Evolutionary conservation across 352 stramenopile species (phyloP).

Genomic region (Globisporangium rhizosaccharum): DNA sequence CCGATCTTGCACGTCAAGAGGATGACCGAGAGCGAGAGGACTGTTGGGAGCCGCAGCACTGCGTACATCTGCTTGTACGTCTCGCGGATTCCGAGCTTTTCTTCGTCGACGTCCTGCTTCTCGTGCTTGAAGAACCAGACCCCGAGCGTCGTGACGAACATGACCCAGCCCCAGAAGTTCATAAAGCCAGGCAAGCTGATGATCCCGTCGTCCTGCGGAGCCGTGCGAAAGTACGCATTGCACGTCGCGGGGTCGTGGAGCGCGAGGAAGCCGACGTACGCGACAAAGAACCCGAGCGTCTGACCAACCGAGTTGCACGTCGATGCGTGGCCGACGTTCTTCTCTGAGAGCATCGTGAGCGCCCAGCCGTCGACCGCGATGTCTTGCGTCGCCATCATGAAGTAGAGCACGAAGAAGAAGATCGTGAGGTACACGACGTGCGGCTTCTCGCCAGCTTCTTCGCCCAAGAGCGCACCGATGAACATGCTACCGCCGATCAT

Average conservation of each 20-base stretch:
- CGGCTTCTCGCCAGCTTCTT: slow-evolving; percentile 68
- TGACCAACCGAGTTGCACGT: slow-evolving; percentile 96
- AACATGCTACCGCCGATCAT: slow-evolving; percentile 91
- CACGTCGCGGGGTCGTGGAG: slow-evolving; percentile 93
- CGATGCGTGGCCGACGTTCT: slow-evolving; percentile 95
- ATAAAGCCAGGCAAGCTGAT: slow-evolving; percentile 89
- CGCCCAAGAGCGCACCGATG: slow-evolving; percentile 84
- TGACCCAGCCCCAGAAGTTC: slow-evolving; percentile 91
- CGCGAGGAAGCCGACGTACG: slow-evolving; percentile 98
- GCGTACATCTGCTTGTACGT: slow-evolving; percentile 90
- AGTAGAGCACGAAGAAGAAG: slow-evolving; percentile 98
- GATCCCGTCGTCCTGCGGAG: slow-evolving; percentile 64
- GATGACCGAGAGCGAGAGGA: slow-evolving; percentile 83
- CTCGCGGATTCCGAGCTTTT: slow-evolving; percentile 79
- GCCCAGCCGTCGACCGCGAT: slow-evolving; percentile 99
- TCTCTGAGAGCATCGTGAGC: slow-evolving; percentile 97
- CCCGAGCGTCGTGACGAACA: slow-evolving; percentile 89
- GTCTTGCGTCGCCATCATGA: slow-evolving; percentile 99
- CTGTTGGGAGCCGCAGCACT: slow-evolving; percentile 79
- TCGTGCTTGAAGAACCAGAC: slow-evolving; percentile 93
- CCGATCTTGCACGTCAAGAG: slow-evolving; percentile 91
- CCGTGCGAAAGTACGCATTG: slow-evolving; percentile 82
- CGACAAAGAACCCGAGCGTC: slow-evolving; percentile 97
- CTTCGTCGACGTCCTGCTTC: slow-evolving; percentile 42
- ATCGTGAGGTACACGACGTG: slow-evolving; percentile 92